Conservation (phyloP, 768 basidiomycete genomes). For the Dioszegia aurantiaca region DNA sequence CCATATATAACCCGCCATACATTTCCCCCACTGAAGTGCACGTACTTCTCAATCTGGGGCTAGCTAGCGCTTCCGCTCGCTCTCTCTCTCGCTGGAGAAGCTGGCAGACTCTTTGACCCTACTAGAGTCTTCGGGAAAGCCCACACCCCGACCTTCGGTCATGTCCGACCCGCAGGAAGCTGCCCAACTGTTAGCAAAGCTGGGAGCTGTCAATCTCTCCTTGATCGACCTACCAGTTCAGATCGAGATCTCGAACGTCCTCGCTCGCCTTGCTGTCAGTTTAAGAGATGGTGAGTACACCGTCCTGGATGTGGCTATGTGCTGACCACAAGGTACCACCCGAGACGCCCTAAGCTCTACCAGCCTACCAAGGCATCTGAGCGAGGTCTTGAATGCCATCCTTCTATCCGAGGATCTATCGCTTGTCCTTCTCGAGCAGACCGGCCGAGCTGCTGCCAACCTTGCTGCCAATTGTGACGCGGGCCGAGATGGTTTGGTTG, state of each 20-base stretch:
- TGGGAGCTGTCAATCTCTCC: neutral
- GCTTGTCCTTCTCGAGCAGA: neutral
- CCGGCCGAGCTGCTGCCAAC: conserved; percentile 26
- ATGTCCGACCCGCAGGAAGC: neutral
- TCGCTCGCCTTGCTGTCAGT: neutral
- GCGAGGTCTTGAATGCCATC: neutral
- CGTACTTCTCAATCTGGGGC: too few species aligned
- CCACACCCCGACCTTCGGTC: too few species aligned
- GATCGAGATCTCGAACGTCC: neutral
- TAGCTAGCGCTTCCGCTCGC: too few species aligned
- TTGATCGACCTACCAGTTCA: neutral
- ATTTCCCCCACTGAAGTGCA: too few species aligned
- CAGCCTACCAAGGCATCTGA: neutral
- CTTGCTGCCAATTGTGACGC: conserved; percentile 21
- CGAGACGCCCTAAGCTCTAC: neutral
- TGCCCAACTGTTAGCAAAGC: neutral
- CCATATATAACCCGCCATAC: too few species aligned
- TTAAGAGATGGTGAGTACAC: neutral
- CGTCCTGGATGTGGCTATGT: neutral
- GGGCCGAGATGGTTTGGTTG: conserved; percentile 11
- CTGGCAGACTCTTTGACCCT: too few species aligned
- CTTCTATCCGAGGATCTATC: neutral
- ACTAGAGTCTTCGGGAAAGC: too few species aligned
- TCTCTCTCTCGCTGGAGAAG: too few species aligned
- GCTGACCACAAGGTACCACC: neutral